Conservation (phyloP, 164 flowering plant species). For the Brasenia schreberi region DNA sequence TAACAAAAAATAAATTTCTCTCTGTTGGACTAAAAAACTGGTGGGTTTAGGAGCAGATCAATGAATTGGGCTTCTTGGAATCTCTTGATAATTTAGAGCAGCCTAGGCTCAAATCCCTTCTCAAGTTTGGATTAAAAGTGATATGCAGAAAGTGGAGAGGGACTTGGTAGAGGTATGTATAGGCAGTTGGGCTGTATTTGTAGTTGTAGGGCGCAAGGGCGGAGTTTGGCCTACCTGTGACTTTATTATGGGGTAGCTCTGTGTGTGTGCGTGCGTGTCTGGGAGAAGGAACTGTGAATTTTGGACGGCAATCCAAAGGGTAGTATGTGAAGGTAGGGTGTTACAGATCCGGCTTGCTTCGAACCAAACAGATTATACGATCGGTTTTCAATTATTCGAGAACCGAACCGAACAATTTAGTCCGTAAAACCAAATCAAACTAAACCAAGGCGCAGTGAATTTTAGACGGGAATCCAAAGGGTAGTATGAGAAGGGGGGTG, state of each 20-base stretch:
- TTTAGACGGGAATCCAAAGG: too few species aligned
- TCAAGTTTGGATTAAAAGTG: not conserved
- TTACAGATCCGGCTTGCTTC: too few species aligned
- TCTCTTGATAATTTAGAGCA: not conserved
- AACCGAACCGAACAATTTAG: too few species aligned
- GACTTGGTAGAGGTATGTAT: not conserved
- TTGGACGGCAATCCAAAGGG: too few species aligned
- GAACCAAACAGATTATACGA: too few species aligned
- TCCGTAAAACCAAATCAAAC: too few species aligned
- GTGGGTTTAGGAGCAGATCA: not conserved
- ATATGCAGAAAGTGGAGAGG: not conserved
- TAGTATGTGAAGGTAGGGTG: too few species aligned
- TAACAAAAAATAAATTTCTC: not conserved
- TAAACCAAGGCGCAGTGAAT: too few species aligned
- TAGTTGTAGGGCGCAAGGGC: not conserved
- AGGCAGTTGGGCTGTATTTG: not conserved
- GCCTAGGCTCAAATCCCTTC: not conserved
- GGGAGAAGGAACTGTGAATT: too few species aligned
- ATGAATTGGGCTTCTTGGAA: not conserved
- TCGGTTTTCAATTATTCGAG: too few species aligned
- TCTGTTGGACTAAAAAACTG: not conserved
- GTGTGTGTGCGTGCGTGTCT: too few species aligned
- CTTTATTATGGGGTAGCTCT: not conserved
- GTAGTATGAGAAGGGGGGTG: too few species aligned
- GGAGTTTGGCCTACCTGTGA: not conserved